Evolutionary conservation across 768 basidiomycete genomes (phyloP).

Genomic region (Mycena venus): DNA sequence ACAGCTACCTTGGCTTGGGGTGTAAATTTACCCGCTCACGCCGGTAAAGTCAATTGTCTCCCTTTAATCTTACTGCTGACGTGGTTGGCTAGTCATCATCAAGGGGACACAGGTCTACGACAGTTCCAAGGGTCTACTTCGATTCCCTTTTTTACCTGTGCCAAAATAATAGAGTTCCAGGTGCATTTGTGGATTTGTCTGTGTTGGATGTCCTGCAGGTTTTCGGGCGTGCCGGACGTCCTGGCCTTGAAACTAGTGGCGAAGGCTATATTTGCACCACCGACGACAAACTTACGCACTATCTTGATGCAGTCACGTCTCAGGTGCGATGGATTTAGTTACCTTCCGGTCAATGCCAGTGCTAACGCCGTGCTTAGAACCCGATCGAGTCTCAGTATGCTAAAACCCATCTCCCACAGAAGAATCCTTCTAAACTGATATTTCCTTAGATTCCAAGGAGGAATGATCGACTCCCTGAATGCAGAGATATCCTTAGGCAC

Average conservation of each 20-base stretch:
- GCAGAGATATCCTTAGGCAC: slow-evolving; percentile 97
- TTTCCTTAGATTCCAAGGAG: slow-evolving; percentile 74
- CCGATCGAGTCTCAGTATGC: slow-evolving; percentile 96
- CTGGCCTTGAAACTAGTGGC: slow-evolving; percentile 90
- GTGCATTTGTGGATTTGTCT: slow-evolving; percentile 92
- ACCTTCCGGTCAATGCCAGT: neutral
- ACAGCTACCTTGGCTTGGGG: slow-evolving; percentile 99
- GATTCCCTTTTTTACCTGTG: neutral
- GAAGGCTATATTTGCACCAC: slow-evolving; percentile 98
- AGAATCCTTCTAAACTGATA: neutral
- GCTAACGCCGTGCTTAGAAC: slow-evolving; percentile 61
- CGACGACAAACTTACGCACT: slow-evolving; percentile 92
- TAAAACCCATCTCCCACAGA: neutral
- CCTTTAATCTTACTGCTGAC: slow-evolving; percentile 19
- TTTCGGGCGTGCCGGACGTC: slow-evolving; percentile 95
- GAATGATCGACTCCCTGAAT: slow-evolving; percentile 92
- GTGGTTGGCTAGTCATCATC: slow-evolving; percentile 76
- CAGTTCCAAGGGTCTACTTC: slow-evolving; percentile 69
- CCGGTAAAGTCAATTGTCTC: slow-evolving; percentile 64
- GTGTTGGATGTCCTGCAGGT: slow-evolving; percentile 97
- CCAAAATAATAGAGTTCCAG: slow-evolving; percentile 7
- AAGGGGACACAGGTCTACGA: slow-evolving; percentile 99
- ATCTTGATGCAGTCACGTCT: slow-evolving; percentile 88
- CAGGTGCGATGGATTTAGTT: slow-evolving; percentile 65
- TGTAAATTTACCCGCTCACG: slow-evolving; percentile 98